Percentiles rank a stretch among this genome's conserved stretches.
These are phyloP conservation scores for Fraxinus floribunda DNA, from an alignment of 305 asterid genomes.

Conservation along the genomic window DNA sequence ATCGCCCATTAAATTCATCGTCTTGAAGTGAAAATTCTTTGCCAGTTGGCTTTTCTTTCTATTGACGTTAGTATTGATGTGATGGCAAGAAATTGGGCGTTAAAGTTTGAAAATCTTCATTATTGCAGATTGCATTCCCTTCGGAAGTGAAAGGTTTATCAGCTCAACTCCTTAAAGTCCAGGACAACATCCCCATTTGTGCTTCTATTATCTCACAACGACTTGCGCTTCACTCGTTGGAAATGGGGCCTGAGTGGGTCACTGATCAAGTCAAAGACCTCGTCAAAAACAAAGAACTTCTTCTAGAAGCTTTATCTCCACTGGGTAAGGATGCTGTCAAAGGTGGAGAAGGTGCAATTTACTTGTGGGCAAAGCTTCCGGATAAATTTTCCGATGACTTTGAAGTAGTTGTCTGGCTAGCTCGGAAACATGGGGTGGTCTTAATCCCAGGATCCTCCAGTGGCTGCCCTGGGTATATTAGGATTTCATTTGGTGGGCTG, in stretches of 20 bases:
- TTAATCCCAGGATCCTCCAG: constrained; percentile 76
- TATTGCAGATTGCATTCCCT: constrained; percentile 87
- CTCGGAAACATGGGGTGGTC: constrained; percentile 60
- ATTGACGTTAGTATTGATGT: background rate
- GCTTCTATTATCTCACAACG: constrained; percentile 80
- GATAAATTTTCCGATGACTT: constrained; percentile 52
- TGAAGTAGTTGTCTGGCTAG: constrained; percentile 83
- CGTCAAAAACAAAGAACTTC: constrained; percentile 59
- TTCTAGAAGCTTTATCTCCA: constrained; percentile 75
- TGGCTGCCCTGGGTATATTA: constrained; percentile 71
- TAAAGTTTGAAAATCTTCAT: background rate
- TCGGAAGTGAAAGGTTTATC: constrained; percentile 71
- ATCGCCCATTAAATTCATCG: background rate
- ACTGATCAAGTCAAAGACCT: constrained; percentile 62
- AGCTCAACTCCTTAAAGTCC: constrained; percentile 82
- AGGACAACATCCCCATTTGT: constrained; percentile 98
- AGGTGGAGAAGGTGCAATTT: constrained; percentile 97
- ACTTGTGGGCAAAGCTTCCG: constrained; percentile 94
- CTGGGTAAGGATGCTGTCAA: constrained; percentile 69
- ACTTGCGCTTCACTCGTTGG: constrained; percentile 78
- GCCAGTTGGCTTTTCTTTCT: background rate
- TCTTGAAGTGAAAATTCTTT: background rate
- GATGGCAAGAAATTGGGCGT: background rate
- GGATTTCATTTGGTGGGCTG: constrained; percentile 84
- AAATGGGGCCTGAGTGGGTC: constrained; percentile 87